Conservation (phyloP, 2,329 filamentous ascomycete genomes). For the Pyrenophora graminea region DNA sequence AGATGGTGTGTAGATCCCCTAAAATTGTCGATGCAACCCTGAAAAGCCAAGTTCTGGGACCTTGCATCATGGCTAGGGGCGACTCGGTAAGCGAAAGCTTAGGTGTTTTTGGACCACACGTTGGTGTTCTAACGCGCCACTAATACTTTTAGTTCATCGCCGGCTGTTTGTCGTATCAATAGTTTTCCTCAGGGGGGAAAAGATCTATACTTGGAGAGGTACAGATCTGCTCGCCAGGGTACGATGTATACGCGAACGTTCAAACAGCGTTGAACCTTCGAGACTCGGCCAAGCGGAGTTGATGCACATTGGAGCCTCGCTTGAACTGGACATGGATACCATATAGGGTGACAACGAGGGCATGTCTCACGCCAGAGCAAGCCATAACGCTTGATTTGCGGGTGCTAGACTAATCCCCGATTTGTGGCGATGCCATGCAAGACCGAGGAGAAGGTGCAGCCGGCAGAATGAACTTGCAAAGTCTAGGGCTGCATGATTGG, state of each 20-base stretch:
- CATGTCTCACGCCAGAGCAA: neutral
- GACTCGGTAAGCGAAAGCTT: constrained; percentile 16
- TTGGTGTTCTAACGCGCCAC: constrained; percentile 10
- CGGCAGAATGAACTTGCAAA: neutral
- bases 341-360: neutral
- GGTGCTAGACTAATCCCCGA: neutral
- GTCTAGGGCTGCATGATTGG: neutral
- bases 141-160: constrained; percentile 6
- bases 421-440: constrained; percentile 1
- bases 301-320: neutral
- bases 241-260: constrained; percentile 6
- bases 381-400: neutral
- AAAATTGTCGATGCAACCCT: no score
- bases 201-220: constrained; percentile 1
- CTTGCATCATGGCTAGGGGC: neutral
- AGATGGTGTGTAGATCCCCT: neutral
- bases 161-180: constrained; percentile 21
- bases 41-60: no score
- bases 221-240: constrained; percentile 2
- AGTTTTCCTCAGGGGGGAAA: constrained; percentile 8
- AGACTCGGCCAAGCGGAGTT: neutral
- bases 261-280: constrained; percentile 2
- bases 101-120: constrained; percentile 15
- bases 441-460: neutral
- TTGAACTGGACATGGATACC: constrained; percentile 6